Evolutionary conservation across 495 filamentous ascomycete species (phyloP), one percentile per base, ranked within the genome.

Genomic region (Penicilliopsis zonata): DNA sequence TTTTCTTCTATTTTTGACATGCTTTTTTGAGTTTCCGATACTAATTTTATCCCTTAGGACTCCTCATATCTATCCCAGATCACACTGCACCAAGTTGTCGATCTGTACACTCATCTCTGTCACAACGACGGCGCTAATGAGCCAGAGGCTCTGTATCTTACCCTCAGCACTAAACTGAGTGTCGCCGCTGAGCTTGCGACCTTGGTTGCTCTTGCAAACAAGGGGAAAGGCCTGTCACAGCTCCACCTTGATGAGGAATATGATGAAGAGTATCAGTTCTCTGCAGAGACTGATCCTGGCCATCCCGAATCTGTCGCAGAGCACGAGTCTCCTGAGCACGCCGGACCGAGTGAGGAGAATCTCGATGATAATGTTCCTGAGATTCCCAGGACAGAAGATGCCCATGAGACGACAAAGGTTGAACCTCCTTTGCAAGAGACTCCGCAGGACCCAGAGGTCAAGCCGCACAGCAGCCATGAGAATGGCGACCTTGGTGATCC

Each of bases 141-240:
- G 13, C 58, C 67, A 1, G 67, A 69, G 16, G 65, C 74, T 5
- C 49, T 83, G 9, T 71, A 71, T 37, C 49, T 80, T 21, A 60
- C 55, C 5, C 59, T 84, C 22, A 55, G 43, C 20, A 63, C 58
- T 13, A 68, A 60, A 46, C 36, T 52, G 15, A 52, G 49, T 3
- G 35, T 56, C 38, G 32, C 50, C 3, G 52, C 59, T 9, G 64
- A 65, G 28, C 59, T 77, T 24, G 52, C 68, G 5, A 52, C 53
- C 37, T 61, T 74, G 30, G 44, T 75, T 9, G 40, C 52, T 35
- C 70, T 65, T 42, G 70, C 61, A 20, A 57, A 55, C 15, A 62
- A 70, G 41, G 77, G 77, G 13, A 72, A 73, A 47, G 72, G 72
- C 9, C 43, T 79, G 20, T 74, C 73, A 4, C 54, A 74, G 28